Conservation (phyloP, 176 grass and related monocot species). For the Coix lacrymajobi region DNA sequence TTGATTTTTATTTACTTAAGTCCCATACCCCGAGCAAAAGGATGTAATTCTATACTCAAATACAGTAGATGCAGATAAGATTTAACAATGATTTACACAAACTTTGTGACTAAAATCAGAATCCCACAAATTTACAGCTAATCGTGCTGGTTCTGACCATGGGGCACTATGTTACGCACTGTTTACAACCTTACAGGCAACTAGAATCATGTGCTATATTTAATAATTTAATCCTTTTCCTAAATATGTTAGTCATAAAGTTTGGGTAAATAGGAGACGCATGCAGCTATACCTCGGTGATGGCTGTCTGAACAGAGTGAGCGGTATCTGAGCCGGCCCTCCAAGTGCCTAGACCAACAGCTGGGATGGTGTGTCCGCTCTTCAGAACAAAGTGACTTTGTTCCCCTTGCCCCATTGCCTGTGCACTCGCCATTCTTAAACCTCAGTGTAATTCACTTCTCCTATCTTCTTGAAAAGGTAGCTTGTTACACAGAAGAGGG, state of each 20-base stretch:
- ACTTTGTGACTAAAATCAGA: background rate
- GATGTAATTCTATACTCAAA: background rate
- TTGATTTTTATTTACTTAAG: background rate
- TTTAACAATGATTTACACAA: background rate
- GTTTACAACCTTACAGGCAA: background rate
- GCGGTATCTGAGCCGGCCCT: conserved; percentile 41
- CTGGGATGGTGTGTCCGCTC: conserved; percentile 59
- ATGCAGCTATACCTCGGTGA: conserved; percentile 44
- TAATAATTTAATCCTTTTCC: background rate
- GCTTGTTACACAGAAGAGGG: background rate
- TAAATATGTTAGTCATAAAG: background rate
- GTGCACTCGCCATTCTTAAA: conserved; percentile 44
- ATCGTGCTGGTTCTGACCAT: background rate
- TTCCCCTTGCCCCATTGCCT: conserved; percentile 31
- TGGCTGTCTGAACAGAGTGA: conserved; percentile 41
- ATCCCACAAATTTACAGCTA: background rate
- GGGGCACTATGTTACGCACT: background rate
- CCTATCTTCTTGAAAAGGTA: background rate
- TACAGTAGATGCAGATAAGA: background rate
- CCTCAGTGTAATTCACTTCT: background rate
- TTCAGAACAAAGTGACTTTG: conserved; percentile 39
- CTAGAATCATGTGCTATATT: background rate
- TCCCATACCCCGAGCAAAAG: background rate
- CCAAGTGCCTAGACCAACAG: conserved; percentile 65
- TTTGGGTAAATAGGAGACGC: background rate